A percentile compares a stretch with the other conserved stretches of the same genome.
phyloP scores from a whole-genome alignment of 805 yeast species.

The Metahyphopichia silvanorum region DNA sequence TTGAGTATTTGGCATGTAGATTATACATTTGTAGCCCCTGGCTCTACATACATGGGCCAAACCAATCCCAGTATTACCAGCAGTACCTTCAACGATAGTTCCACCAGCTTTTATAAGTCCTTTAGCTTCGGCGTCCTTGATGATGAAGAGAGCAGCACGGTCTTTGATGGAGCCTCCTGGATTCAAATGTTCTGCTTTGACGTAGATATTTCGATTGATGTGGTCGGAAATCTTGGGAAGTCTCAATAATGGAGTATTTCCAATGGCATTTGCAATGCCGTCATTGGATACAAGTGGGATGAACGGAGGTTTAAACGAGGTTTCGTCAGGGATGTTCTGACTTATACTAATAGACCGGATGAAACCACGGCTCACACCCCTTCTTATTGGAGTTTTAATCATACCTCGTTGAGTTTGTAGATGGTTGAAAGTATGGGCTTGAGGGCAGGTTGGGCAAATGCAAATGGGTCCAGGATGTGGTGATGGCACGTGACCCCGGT shows the following conservation, averaged over 20 bases:
- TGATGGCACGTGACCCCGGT: too few species aligned
- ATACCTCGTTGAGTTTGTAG: too few species aligned
- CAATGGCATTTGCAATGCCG: constrained; percentile 82
- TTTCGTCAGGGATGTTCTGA: neutral
- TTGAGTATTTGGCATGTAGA: constrained; percentile 91
- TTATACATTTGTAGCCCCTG: constrained; percentile 78
- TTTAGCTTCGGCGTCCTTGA: constrained; percentile 72
- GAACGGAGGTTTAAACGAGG: constrained; percentile 39
- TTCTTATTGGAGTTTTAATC: neutral
- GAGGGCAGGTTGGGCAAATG: too few species aligned
- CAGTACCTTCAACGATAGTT: constrained; percentile 89
- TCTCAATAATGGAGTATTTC: constrained; percentile 81
- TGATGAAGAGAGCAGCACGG: constrained; percentile 77
- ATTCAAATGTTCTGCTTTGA: constrained; percentile 88
- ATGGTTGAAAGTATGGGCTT: too few species aligned
- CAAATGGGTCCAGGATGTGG: too few species aligned
- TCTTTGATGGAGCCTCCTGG: constrained; percentile 95
- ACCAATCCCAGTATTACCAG: constrained; percentile 96
- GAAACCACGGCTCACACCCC: neutral
- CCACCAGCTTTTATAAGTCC: constrained; percentile 73
- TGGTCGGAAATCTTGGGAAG: constrained; percentile 20
- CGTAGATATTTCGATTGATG: constrained; percentile 53
- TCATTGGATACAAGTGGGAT: constrained; percentile 61
- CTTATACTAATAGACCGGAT: too few species aligned
- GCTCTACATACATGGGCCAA: constrained; percentile 78